These are phyloP conservation scores for Beauveria sp. DNA, from an alignment of 2,329 filamentous ascomycete genomes.

Conservation along the genomic window DNA sequence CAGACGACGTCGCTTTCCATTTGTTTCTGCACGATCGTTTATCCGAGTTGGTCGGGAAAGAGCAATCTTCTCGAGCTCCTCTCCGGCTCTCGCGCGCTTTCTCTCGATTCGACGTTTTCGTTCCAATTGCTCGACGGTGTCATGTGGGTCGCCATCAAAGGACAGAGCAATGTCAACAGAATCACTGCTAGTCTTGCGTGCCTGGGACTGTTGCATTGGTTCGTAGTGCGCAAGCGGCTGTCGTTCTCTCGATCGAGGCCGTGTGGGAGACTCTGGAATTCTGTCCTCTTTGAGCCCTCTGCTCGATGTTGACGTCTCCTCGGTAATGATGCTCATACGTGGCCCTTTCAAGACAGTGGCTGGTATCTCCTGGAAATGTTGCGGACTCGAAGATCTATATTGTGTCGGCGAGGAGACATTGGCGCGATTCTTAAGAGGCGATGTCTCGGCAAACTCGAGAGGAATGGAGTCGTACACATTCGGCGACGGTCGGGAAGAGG, in stretches of 20 bases:
- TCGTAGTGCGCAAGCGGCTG: slow-evolving; percentile 37
- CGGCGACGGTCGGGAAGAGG: slow-evolving; percentile 51
- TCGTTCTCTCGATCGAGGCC: slow-evolving; percentile 17
- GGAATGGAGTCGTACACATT: slow-evolving; percentile 39
- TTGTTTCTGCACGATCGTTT: slow-evolving; percentile 17
- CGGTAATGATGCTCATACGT: slow-evolving; percentile 14
- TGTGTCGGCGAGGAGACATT: slow-evolving; percentile 39
- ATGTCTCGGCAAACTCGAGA: slow-evolving; percentile 35
- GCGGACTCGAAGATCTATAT: slow-evolving; percentile 34
- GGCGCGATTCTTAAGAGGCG: slow-evolving; percentile 42
- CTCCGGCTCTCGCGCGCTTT: slow-evolving; percentile 32
- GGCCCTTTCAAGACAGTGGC: slow-evolving; percentile 20
- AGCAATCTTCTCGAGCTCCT: slow-evolving; percentile 34
- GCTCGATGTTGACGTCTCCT: slow-evolving; percentile 21
- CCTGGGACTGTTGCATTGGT: slow-evolving; percentile 39
- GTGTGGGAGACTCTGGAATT: slow-evolving; percentile 30
- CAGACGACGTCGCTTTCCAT: slow-evolving; percentile 17
- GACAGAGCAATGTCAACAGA: slow-evolving; percentile 18
- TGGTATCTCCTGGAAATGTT: slow-evolving; percentile 23
- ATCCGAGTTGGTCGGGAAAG: slow-evolving; percentile 22
- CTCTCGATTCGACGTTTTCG: slow-evolving; percentile 29
- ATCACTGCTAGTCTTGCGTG: slow-evolving; percentile 26
- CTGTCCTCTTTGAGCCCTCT: slow-evolving; percentile 22
- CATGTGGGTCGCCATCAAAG: slow-evolving; percentile 29
- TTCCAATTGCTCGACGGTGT: slow-evolving; percentile 35